Base-by-base conservation (phyloP, 176 grass and related monocot species). In the Triticum turgidum region DNA sequence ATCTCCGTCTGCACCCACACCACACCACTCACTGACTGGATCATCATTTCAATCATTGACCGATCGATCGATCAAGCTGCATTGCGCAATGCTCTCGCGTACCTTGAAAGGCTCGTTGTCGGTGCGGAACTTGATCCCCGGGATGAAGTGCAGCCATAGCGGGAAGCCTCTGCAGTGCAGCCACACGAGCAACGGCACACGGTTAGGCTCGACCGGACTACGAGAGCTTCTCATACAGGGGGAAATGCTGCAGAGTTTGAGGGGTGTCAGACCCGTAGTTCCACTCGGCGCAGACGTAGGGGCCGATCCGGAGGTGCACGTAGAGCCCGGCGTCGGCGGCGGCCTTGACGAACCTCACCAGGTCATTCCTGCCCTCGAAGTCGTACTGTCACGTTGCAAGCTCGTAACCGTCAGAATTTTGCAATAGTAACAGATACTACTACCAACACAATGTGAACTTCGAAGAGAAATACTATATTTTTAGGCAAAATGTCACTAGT, bases 281-380 rank as follows among this genome's bases (percentile, higher is more conserved):
- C 97, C 97, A 99, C 76, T 99, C 97, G 52, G 97, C 97, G 81
- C 97, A 99, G 88, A 81, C 97, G 71, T 99, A 99, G 17, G 97
- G 97, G 0, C 97, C 97, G 74, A 98, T 98, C 73, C 97, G 88
- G 84, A 98, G 97, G 93, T 98, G 97, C 76, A 90, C 94, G 86
- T 90, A 96, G 85, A 99, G 93, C 77, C 92, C 97, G 37, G 97
- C 97, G 80, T 83, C 90, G n/a, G 94, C 97, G 62, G 95, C 90
- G 33, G 94, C 80, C 88, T 93, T 96, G 49, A 99, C 89, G 76
- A 99, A 99, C 66, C 65, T 87, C 69, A 87, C 94, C 56, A 99
- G 83, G 80, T 99, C 97, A 89, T 99, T 99, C 82, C 97, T 95
- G 20, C 97, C 97, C 74, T 93, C 94, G 87, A 99, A 99, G 81